These are phyloP conservation scores for Periconia macrospinosa DNA, from an alignment of 2,329 filamentous ascomycete genomes.

Conservation along the genomic window DNA sequence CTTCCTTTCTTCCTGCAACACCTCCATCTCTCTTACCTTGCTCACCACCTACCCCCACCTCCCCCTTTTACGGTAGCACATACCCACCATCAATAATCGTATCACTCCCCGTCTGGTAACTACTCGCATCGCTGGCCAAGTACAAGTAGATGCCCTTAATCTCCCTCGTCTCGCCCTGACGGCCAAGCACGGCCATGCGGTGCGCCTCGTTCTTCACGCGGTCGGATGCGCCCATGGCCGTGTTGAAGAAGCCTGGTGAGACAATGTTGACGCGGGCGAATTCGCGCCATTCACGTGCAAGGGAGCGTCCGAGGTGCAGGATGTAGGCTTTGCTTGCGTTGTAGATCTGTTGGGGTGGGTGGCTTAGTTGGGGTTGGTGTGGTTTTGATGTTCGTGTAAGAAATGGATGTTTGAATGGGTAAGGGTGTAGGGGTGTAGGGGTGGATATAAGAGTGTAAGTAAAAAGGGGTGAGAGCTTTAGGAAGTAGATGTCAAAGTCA, in stretches of 20 bases:
- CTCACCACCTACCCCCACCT: too few species aligned
- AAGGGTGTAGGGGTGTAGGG: too few species aligned
- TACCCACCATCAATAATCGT: slow-evolving; percentile 78
- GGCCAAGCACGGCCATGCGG: slow-evolving; percentile 75
- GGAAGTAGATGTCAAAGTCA: too few species aligned
- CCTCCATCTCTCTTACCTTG: too few species aligned
- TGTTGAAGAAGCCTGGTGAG: slow-evolving; percentile 68
- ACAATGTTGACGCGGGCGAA: slow-evolving; percentile 68
- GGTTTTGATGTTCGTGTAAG: too few species aligned
- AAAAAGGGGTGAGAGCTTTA: too few species aligned
- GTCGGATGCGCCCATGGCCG: slow-evolving; percentile 63
- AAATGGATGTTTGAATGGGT: too few species aligned
- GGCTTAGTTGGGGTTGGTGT: not conserved
- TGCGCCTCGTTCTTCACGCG: slow-evolving; percentile 65
- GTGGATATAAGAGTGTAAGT: too few species aligned
- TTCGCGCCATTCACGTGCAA: slow-evolving; percentile 68
- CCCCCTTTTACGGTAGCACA: slow-evolving; percentile 40
- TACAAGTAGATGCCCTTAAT: slow-evolving; percentile 82
- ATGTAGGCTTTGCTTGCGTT: slow-evolving; percentile 61
- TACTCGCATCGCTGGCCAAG: slow-evolving; percentile 76
- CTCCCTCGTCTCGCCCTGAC: slow-evolving; percentile 72
- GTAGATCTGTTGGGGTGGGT: slow-evolving; percentile 25
- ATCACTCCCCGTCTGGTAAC: slow-evolving; percentile 76
- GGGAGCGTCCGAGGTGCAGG: slow-evolving; percentile 61
- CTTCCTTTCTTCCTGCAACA: too few species aligned